Base-by-base conservation (phyloP, 2,329 filamentous ascomycete species). In the Dothidotthia symphoricarpi region DNA sequence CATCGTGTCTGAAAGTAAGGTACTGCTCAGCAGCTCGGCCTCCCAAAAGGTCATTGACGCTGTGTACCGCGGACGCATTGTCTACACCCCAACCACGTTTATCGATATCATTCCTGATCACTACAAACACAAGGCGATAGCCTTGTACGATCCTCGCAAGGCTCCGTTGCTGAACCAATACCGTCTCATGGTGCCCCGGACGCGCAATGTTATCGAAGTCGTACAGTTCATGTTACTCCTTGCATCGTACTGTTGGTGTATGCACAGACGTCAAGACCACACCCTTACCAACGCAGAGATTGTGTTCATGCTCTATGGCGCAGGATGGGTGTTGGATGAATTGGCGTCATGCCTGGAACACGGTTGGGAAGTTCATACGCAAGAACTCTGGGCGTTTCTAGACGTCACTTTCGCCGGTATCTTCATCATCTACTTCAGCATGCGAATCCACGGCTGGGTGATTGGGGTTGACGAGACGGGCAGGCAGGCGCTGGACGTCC, bases 301-400 rank as follows among this genome's bases (percentile, higher is more conserved):
- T 1, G 66, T 79, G 4, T 94, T 93, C 64, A 73, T 80, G 16
- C 62, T 91, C 1, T 94, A 88, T 57, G 80, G 82, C 1, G 78
- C 83, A 45, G 88, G 88, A 13, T 93, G 88, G 87, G 81, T 81
- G 3, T 69, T 90, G 22, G 86, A 91, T 59, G 85, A 88, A 56
- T 80, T 88, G 55, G 83, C 85, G 2, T 87, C 85, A 0, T 83
- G 89, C 17, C 64, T 88, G 12, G 86, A 87, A 48, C 87, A 93
- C 59, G 75, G 78, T 33, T 81, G 86, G 86, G 79, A 81, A 41
- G 87, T 93, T 1, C 90, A 93, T 57, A 89, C 87, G 0, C 86
- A 94, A 62, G 91, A 93, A 53, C 70, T 94, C 3, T 94, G 88
- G 88, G 88, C 86, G 0, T 93, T 94, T 55, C 76, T 94, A 12